Evolutionary conservation across 176 grass and related monocot species (phyloP).

Genomic region (Poa annua): DNA sequence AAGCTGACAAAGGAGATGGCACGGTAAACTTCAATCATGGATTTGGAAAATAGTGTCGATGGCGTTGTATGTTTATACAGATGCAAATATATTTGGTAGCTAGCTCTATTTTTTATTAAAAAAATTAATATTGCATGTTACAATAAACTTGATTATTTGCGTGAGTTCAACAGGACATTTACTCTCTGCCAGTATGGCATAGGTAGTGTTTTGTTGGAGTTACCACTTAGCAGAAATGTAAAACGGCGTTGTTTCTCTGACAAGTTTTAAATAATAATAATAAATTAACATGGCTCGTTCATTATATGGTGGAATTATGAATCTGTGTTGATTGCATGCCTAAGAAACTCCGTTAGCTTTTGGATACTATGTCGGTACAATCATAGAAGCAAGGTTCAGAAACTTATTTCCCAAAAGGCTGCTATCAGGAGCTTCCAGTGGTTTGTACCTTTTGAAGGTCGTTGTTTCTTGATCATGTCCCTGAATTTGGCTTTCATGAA

Average conservation of each 20-base stretch:
- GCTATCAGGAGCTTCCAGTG: not conserved
- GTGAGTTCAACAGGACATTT: not conserved
- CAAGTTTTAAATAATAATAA: not conserved
- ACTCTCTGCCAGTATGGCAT: slow-evolving; percentile 2
- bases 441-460: not conserved
- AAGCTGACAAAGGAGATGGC: not conserved
- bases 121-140: slow-evolving; percentile 9
- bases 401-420: not conserved
- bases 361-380: slow-evolving; percentile 19
- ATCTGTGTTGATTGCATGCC: not conserved
- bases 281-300: slow-evolving; percentile 6
- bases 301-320: not conserved
- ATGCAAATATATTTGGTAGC: not conserved
- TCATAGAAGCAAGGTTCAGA: slow-evolving; percentile 17
- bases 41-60: slow-evolving; percentile 29
- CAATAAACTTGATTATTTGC: not conserved
- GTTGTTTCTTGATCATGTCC: not conserved
- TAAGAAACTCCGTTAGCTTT: slow-evolving; percentile 9
- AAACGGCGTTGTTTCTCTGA: not conserved
- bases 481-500: slow-evolving; percentile 7
- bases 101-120: not conserved
- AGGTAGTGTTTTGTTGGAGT: not conserved
- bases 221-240: slow-evolving; percentile 22
- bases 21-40: not conserved
- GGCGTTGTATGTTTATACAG: not conserved